phyloP scores from a whole-genome alignment of 2,329 filamentous ascomycete genomes.

The Chaetoscypha palmicola region DNA sequence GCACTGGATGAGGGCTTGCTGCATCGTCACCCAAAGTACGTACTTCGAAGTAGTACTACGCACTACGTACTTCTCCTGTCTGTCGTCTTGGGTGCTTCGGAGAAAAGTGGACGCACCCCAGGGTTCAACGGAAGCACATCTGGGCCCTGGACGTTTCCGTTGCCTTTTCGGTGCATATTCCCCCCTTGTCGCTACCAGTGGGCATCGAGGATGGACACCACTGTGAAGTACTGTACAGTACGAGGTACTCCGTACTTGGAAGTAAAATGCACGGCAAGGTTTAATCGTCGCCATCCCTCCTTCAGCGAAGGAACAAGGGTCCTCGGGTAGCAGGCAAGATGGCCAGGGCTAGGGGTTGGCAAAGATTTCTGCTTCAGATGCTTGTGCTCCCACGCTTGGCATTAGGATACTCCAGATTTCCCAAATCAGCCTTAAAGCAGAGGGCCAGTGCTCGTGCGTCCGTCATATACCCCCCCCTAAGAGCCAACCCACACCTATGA shows the following conservation, averaged over 20 bases:
- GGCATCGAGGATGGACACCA: not conserved
- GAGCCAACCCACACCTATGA: constrained; percentile 20
- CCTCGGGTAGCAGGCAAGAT: constrained; percentile 22
- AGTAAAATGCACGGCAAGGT: constrained; percentile 13
- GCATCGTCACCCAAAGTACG: constrained; percentile 1
- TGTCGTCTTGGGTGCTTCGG: constrained; percentile 9
- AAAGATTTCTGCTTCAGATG: constrained; percentile 22
- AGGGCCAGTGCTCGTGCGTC: constrained; percentile 26
- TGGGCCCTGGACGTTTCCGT: not conserved
- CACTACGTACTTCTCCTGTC: not conserved
- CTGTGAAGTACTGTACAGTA: not conserved
- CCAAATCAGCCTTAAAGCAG: constrained; percentile 32
- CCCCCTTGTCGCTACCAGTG: not conserved
- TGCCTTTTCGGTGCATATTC: constrained; percentile 1
- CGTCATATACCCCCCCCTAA: constrained; percentile 25
- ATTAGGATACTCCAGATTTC: constrained; percentile 28
- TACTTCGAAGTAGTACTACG: too few relatives aligned
- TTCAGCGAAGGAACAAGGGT: constrained; percentile 19
- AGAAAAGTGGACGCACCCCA: constrained; percentile 10
- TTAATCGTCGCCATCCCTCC: constrained; percentile 19
- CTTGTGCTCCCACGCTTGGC: constrained; percentile 21
- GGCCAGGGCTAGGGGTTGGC: constrained; percentile 17
- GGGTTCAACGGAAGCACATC: not conserved
- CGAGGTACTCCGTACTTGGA: constrained; percentile 5
- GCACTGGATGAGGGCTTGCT: not conserved